Percentiles rank a stretch among this genome's conserved stretches.
These are phyloP conservation scores for Sarcodon sp. DNA, from an alignment of 768 basidiomycete genomes.

Conservation along the genomic window DNA sequence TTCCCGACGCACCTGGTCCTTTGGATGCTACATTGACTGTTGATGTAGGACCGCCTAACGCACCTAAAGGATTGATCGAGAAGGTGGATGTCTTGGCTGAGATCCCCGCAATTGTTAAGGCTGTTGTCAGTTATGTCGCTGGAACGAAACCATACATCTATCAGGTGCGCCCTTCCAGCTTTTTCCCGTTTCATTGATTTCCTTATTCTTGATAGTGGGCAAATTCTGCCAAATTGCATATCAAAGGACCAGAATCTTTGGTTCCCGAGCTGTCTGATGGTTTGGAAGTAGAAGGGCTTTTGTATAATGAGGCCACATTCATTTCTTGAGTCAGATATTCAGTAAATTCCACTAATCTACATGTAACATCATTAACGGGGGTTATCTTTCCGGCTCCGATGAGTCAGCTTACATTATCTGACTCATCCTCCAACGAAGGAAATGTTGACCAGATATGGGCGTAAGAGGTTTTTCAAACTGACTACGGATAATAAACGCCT, in stretches of 20 bases:
- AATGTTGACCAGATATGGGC: no score
- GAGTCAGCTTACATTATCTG: no score
- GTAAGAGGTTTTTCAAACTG: no score
- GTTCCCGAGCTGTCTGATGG: constrained; percentile 26
- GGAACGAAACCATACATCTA: constrained; percentile 93
- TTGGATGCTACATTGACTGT: constrained; percentile 43
- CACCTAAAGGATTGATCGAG: constrained; percentile 71
- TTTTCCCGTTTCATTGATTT: background rate
- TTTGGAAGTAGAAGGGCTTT: constrained; percentile 42
- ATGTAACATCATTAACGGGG: no score
- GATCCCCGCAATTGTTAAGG: constrained; percentile 85
- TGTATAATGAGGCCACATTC: constrained; percentile 90
- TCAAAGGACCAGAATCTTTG: constrained; percentile 29
- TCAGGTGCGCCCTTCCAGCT: constrained; percentile 41
- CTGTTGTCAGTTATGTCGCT: constrained; percentile 86
- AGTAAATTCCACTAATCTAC: no score
- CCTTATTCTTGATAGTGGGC: constrained; percentile 29
- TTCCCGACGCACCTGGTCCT: constrained; percentile 34
- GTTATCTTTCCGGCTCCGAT: no score
- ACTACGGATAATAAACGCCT: no score
- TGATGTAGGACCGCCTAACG: constrained; percentile 42
- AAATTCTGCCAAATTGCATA: constrained; percentile 37
- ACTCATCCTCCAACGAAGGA: no score
- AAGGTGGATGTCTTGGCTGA: constrained; percentile 94
- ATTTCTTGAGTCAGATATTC: constrained; percentile 37